Evolutionary conservation across 768 basidiomycete species (phyloP), one percentile per base, ranked within the genome.

Genomic region (Gautieria morchelliformis): DNA sequence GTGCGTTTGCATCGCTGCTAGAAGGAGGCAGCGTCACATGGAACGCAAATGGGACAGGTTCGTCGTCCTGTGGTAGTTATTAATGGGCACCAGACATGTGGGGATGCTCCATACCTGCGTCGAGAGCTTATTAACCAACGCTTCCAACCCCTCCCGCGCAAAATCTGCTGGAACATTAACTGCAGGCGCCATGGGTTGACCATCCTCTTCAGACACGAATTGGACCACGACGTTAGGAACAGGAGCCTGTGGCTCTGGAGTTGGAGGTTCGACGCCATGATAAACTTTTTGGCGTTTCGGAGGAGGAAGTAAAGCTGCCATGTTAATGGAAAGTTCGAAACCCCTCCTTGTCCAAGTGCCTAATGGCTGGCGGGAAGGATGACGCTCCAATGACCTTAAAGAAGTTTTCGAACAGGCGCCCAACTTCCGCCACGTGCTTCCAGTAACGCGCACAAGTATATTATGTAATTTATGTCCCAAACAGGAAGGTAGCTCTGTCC

Each of bases 21-120:
- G 70, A 71, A 52, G 71, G 69, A 3, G 89, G 87, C 15, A 93
- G 69, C 15, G 79, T 73, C 12, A 97, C 83, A 71, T 95, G 87
- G 71, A 98, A 96, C 37, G 87, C 76, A 67, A 93, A 98, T 5
- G 95, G 93, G 17, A 93, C 83, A 46, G 93, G 91, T 63, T 96
- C 93, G 63, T 93, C 91, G 55, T 83, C 80, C 84, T 87, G 60
- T 51, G 60, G 47, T 58, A 48, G 19, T 58, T 2, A 19, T 44
- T 17, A 44, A 19, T 17, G 42, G 5, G 8, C 4, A 44, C n/a
- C 42, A 44, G 42, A n/a, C 53, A 35, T 35, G 24, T 41, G 54
- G 46, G 22, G 41, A 30, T 20, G 52, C 30, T 56, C 46, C 80
- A 63, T 60, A 90, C 92, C 70, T 86, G 81, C 8, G 81, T 81